A percentile compares a stretch with the other conserved stretches of the same genome.
Conservation (phyloP, 2,329 filamentous ascomycete species). For the Monosporascus sp. region DNA sequence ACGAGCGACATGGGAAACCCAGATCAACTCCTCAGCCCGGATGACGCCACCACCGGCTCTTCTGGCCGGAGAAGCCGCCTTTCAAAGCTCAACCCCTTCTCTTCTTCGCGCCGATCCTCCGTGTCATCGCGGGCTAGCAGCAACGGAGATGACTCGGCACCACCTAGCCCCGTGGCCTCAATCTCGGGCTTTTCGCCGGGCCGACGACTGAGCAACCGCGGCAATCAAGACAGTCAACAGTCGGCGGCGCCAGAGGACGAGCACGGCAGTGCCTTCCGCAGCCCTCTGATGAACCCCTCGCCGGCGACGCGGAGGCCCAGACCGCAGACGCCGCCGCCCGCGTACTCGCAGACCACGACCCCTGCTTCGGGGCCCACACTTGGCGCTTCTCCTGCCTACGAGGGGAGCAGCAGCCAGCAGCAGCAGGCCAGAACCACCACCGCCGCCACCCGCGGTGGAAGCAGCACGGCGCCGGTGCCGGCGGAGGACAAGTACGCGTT, state of each 20-base stretch:
- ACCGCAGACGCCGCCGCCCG: constrained; percentile 2
- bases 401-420: constrained; percentile 3
- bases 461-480: not conserved
- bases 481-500: constrained; percentile 42
- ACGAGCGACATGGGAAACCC: not conserved
- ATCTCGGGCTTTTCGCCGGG: not conserved
- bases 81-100: not conserved
- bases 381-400: not conserved
- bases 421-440: constrained; percentile 1
- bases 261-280: not conserved
- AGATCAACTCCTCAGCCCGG: not conserved
- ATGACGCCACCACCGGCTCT: not conserved
- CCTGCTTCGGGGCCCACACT: not conserved
- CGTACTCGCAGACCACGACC: not conserved
- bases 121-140: not conserved
- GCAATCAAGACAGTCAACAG: not conserved
- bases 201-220: not conserved
- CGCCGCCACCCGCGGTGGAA: not conserved
- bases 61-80: not conserved
- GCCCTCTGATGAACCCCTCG: not conserved
- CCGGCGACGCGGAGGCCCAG: not conserved
- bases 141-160: not conserved
- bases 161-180: not conserved
- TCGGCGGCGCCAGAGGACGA: not conserved
- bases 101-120: not conserved